These are phyloP conservation scores for Niebla homalea DNA, from an alignment of 495 filamentous ascomycete species.

Conservation along the genomic window DNA sequence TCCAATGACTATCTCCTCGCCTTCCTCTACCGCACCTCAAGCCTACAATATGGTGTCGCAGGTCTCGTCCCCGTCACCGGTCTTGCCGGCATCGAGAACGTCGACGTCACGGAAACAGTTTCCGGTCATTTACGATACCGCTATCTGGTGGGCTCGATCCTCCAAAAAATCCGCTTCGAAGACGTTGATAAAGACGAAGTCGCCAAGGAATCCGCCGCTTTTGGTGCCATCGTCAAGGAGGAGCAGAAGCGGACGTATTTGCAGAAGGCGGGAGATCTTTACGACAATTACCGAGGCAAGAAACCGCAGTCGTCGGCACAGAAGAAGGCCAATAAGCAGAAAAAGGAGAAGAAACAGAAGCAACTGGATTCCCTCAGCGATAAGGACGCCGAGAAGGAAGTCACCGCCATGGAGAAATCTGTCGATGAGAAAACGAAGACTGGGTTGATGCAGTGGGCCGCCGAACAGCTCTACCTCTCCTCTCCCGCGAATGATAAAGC, in stretches of 20 bases:
- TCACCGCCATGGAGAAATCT: slow-evolving; percentile 27
- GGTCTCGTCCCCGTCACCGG: slow-evolving; percentile 54
- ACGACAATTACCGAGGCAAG: slow-evolving; percentile 19
- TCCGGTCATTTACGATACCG: slow-evolving; percentile 63
- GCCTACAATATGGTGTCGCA: slow-evolving; percentile 62
- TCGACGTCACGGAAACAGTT: slow-evolving; percentile 58
- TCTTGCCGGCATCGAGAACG: slow-evolving; percentile 59
- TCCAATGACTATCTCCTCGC: slow-evolving; percentile 66
- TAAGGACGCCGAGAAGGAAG: slow-evolving; percentile 17
- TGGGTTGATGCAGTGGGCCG: slow-evolving; percentile 26
- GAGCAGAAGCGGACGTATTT: slow-evolving; percentile 22
- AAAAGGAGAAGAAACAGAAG: slow-evolving; percentile 23
- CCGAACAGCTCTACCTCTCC: slow-evolving; percentile 19
- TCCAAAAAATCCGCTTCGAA: slow-evolving; percentile 54
- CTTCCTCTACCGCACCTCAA: slow-evolving; percentile 65
- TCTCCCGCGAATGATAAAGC: background rate
- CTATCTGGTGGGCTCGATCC: slow-evolving; percentile 52
- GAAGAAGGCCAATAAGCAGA: slow-evolving; percentile 25
- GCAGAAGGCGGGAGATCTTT: slow-evolving; percentile 18
- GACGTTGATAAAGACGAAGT: slow-evolving; percentile 45
- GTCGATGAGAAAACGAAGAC: slow-evolving; percentile 40
- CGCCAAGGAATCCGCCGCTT: slow-evolving; percentile 43
- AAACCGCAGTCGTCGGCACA: slow-evolving; percentile 9
- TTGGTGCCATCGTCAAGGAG: slow-evolving; percentile 41
- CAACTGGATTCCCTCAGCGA: slow-evolving; percentile 9